Evolutionary conservation across 2,329 filamentous ascomycete genomes (phyloP), one percentile per base, ranked within the genome.

Genomic region (Xylaria digitata): DNA sequence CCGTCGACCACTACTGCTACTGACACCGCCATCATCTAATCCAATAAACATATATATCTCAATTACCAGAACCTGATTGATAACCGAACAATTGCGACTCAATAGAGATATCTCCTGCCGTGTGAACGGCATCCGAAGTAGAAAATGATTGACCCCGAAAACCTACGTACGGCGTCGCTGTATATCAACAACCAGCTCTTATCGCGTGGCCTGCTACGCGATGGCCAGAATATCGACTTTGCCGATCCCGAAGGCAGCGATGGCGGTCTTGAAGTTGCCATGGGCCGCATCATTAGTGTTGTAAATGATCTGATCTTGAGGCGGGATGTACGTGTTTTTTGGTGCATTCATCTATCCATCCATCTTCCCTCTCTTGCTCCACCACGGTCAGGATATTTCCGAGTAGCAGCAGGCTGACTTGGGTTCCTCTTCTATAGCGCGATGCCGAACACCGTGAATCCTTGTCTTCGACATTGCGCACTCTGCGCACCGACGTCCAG

Each of bases 231-330:
- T 48, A 92, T 99, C 79, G 90, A 97, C 78, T 99, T 99, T 78
- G 89, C 92, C 67, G 83, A 88, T 69, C 90, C 92, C 8, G 87
- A 87, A 69, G 86, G 84, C 66, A 87, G 90, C 70, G 85, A 85
- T 19, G 87, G 87, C 19, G 84, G 87, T 43, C 86, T 84, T 48
- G 77, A 78, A 26, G 87, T 86, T 57, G 92, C 92, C 19, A 95
- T 96, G 89, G 91, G 92, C 21, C 88, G 89, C 71, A 90, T 98
- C 73, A 97, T 99, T 81, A 92, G 95, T 76, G 86, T 99, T 26
- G 89, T 99, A 55, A 97, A 99, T 79, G 96, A 99, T 77, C 81
- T 99, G 73, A 93, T 99, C 66, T 79, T 97, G 67, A 88, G 94
- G 72, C 89, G 94, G 83, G 96, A 99, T 78, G 93, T 97, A 83